Conservation (phyloP, 2,329 filamentous ascomycete genomes). For the Beauveria sp. region DNA sequence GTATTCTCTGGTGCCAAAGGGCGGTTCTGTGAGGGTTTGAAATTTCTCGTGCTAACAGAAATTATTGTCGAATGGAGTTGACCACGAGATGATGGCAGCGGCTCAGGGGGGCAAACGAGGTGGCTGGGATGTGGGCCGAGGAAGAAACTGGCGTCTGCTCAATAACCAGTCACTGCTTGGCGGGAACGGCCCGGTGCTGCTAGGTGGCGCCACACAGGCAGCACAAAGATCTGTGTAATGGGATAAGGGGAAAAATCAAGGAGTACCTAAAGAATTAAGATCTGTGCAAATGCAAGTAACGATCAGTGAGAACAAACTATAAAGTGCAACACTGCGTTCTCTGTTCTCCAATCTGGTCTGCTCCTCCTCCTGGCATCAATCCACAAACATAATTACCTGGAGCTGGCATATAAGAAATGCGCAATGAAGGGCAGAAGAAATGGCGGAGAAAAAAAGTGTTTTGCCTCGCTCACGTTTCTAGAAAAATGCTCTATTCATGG, state of each 20-base stretch:
- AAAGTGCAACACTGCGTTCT: too few species aligned
- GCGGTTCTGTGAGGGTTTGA: not conserved
- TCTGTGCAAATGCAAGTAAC: not conserved
- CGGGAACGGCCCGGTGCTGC: not conserved
- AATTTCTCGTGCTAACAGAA: conserved; percentile 19
- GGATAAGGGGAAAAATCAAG: too few species aligned
- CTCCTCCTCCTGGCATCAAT: too few species aligned
- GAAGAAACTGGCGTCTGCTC: not conserved
- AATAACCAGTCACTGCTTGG: not conserved
- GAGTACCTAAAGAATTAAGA: too few species aligned
- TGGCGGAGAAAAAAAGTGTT: too few species aligned
- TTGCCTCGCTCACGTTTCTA: not conserved
- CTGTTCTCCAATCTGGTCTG: too few species aligned
- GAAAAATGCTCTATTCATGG: not conserved
- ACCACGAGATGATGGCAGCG: conserved; percentile 14
- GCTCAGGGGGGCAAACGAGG: conserved; percentile 17
- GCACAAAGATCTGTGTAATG: not conserved
- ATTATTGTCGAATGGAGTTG: conserved; percentile 25
- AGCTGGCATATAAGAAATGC: too few species aligned
- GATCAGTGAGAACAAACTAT: not conserved
- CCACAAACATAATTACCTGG: too few species aligned
- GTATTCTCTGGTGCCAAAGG: too few species aligned
- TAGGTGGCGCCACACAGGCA: not conserved
- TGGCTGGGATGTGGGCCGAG: conserved; percentile 19
- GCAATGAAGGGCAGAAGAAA: not conserved